Percentiles rank a stretch among this genome's conserved stretches.
These are phyloP conservation scores for Crotalaria pallida DNA, from an alignment of 306 rosid species.

Conservation along the genomic window DNA sequence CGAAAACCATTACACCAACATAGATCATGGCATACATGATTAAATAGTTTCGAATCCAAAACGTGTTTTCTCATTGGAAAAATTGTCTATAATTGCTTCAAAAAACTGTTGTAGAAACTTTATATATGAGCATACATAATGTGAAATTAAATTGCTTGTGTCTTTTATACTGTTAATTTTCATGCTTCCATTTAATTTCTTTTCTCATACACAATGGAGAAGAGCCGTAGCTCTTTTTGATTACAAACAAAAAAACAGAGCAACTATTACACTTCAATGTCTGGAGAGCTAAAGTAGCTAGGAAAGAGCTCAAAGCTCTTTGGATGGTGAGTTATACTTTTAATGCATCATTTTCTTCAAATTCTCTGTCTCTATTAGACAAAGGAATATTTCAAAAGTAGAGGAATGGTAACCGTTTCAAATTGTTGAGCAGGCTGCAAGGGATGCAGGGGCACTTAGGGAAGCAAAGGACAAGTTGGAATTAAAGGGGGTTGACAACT, in stretches of 20 bases:
- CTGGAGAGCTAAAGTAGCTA: slow-evolving; percentile 76
- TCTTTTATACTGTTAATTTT: not conserved
- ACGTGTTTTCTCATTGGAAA: not conserved
- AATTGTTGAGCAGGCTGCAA: slow-evolving; percentile 60
- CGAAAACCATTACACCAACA: slow-evolving; percentile 18
- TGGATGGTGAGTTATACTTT: slow-evolving; percentile 42
- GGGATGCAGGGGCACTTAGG: slow-evolving; percentile 88
- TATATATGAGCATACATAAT: not conserved
- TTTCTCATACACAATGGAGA: slow-evolving; percentile 73
- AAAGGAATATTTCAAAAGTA: slow-evolving; percentile 4
- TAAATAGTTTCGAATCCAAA: slow-evolving; percentile 9
- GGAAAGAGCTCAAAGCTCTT: slow-evolving; percentile 76
- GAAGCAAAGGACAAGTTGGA: slow-evolving; percentile 94
- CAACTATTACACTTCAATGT: slow-evolving; percentile 67
- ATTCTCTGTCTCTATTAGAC: not conserved
- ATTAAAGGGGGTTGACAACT: slow-evolving; percentile 90
- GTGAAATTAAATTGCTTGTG: not conserved
- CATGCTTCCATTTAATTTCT: not conserved
- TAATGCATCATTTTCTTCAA: not conserved
- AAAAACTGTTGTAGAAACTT: not conserved
- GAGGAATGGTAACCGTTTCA: slow-evolving; percentile 10
- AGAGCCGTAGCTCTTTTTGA: slow-evolving; percentile 46
- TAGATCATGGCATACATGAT: not conserved
- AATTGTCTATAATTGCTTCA: not conserved
- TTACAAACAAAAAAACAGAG: slow-evolving; percentile 61